Conservation (phyloP, 495 filamentous ascomycete species). For the Penicillium lagena region DNA sequence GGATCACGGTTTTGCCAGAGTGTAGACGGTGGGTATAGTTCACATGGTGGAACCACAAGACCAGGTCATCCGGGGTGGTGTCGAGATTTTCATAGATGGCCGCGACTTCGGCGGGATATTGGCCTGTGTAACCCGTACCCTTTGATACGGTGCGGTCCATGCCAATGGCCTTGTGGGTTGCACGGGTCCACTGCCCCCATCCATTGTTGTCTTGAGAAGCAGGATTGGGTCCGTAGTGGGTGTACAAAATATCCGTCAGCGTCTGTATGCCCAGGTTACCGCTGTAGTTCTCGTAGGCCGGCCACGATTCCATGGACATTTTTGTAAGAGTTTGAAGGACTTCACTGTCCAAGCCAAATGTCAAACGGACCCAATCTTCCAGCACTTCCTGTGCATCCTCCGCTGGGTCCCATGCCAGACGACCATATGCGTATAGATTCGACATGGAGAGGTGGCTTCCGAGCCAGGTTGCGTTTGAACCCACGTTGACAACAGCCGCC, state of each 20-base stretch:
- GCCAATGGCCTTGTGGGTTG: slow-evolving; percentile 50
- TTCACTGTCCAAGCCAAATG: slow-evolving; percentile 46
- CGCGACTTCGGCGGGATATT: slow-evolving; percentile 58
- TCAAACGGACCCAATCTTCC: slow-evolving; percentile 60
- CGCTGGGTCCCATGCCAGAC: slow-evolving; percentile 55
- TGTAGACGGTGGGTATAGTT: slow-evolving; percentile 58
- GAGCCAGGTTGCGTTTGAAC: slow-evolving; percentile 60
- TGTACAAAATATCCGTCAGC: slow-evolving; percentile 59
- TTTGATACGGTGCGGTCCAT: slow-evolving; percentile 67
- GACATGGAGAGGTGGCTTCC: slow-evolving; percentile 64
- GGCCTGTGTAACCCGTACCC: slow-evolving; percentile 58
- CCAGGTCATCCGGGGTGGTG: slow-evolving; percentile 61
- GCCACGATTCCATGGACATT: slow-evolving; percentile 65
- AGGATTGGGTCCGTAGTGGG: slow-evolving; percentile 63
- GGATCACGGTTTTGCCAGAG: slow-evolving; percentile 63
- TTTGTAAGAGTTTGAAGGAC: slow-evolving; percentile 53
- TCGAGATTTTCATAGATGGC: slow-evolving; percentile 50
- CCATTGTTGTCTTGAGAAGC: slow-evolving; percentile 60
- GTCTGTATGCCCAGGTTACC: slow-evolving; percentile 69
- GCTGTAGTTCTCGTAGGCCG: slow-evolving; percentile 63
- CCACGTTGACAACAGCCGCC: slow-evolving; percentile 64
- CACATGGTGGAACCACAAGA: slow-evolving; percentile 75
- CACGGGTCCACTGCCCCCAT: slow-evolving; percentile 70
- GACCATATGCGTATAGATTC: slow-evolving; percentile 66
- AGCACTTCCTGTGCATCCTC: slow-evolving; percentile 42